phyloP scores from a whole-genome alignment of 345 rosid species.

The Populus davidiana region DNA sequence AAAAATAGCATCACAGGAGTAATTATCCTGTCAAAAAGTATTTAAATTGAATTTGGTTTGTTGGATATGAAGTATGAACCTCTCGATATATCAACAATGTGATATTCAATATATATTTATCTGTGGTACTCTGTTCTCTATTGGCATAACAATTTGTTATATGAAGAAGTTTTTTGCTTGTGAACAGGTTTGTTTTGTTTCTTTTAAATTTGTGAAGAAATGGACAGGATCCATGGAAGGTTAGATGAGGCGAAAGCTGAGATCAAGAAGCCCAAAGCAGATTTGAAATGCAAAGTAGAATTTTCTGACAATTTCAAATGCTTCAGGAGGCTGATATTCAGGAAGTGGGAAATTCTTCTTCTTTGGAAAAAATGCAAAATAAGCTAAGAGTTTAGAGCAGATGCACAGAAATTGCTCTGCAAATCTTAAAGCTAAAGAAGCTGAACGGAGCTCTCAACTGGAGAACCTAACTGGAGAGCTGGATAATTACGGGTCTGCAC shows the following conservation, averaged over 20 bases:
- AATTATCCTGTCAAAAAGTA: not conserved
- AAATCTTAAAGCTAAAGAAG: conserved; percentile 64
- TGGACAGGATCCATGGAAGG: conserved; percentile 47
- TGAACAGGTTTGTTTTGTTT: not conserved
- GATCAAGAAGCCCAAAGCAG: conserved; percentile 58
- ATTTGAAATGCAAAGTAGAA: conserved; percentile 44
- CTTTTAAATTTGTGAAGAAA: conserved; percentile 13
- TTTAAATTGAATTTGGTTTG: not conserved
- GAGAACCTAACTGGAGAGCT: conserved; percentile 50
- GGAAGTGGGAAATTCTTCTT: conserved; percentile 52
- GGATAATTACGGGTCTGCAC: conserved; percentile 33
- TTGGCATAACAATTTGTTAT: not conserved
- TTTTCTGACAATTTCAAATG: conserved; percentile 44
- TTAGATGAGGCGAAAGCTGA: conserved; percentile 62
- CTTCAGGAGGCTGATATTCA: conserved; percentile 65
- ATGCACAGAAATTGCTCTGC: conserved; percentile 54
- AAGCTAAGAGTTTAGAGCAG: conserved; percentile 67
- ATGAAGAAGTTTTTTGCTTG: not conserved
- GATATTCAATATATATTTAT: not conserved
- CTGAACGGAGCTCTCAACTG: conserved; percentile 55
- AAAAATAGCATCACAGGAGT: not conserved
- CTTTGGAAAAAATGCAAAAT: conserved; percentile 51
- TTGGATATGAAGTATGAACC: not conserved
- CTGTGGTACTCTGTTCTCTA: not conserved
- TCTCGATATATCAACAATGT: not conserved